Evolutionary conservation across 2,329 filamentous ascomycete species (phyloP).

Genomic region (Purpureocillium takamizusanense): DNA sequence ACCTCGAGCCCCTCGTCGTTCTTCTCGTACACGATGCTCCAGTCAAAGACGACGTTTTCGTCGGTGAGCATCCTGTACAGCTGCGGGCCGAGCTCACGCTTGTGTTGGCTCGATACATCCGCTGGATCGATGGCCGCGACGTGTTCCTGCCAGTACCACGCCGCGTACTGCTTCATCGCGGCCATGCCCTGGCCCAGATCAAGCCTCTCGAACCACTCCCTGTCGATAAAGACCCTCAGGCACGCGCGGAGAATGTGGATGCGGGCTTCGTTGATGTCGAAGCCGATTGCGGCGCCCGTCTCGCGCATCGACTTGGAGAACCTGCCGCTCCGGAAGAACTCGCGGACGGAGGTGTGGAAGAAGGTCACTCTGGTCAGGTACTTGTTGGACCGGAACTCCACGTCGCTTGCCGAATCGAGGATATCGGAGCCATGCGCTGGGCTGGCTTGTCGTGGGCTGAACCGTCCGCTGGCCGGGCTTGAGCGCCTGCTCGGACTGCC

Average conservation of each 20-base stretch:
- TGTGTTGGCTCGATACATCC: constrained; percentile 16
- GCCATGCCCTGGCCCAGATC: constrained; percentile 17
- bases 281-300: constrained; percentile 18
- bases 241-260: constrained; percentile 28
- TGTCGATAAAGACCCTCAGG: constrained; percentile 28
- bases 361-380: constrained; percentile 28
- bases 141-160: constrained; percentile 37
- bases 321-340: constrained; percentile 26
- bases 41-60: constrained; percentile 25
- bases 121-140: constrained; percentile 22
- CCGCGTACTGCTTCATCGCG: constrained; percentile 28
- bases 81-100: constrained; percentile 20
- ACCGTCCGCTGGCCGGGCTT: constrained; percentile 14
- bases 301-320: constrained; percentile 12
- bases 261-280: constrained; percentile 22
- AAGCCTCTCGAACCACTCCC: constrained; percentile 16
- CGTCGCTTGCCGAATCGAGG: constrained; percentile 19
- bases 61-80: constrained; percentile 29
- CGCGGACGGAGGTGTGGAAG: constrained; percentile 29
- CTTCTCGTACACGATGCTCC: constrained; percentile 30
- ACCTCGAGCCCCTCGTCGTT: constrained; percentile 33
- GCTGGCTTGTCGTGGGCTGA: constrained; percentile 14
- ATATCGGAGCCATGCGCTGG: constrained; percentile 20
- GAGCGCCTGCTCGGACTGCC: constrained; percentile 7
- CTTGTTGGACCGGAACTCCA: constrained; percentile 33